Evolutionary conservation across 805 yeast genomes (phyloP).

Genomic region (Scheffersomyces coipomensis): DNA sequence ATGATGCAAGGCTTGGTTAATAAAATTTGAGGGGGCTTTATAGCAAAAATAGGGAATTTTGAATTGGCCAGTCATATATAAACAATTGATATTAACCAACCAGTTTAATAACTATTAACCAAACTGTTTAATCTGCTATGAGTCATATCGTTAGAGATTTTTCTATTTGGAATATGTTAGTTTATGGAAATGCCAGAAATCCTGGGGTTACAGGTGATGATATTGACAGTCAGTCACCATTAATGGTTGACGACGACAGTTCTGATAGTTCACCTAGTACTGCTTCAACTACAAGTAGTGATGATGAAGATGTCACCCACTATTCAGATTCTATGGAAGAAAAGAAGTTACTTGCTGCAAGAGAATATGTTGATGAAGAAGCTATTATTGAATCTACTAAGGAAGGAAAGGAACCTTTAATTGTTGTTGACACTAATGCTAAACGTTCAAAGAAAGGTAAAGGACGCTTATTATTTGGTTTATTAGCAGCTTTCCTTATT

Average conservation of each 20-base stretch:
- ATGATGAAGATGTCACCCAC: not conserved
- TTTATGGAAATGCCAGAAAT: slow-evolving; percentile 9
- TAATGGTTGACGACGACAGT: not conserved
- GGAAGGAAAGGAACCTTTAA: not conserved
- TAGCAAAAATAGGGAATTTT: too few species aligned
- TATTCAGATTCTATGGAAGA: not conserved
- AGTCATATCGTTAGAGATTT: slow-evolving; percentile 12
- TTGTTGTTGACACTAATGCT: not conserved
- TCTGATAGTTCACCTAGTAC: not conserved
- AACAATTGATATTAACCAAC: too few species aligned
- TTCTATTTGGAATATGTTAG: slow-evolving; percentile 17
- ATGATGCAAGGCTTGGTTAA: too few species aligned
- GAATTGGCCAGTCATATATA: too few species aligned
- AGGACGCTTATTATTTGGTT: not conserved
- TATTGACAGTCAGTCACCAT: not conserved
- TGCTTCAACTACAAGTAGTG: not conserved
- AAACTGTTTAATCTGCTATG: slow-evolving; percentile 7
- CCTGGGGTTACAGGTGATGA: slow-evolving; percentile 1
- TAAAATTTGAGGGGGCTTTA: too few species aligned
- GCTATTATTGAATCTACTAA: not conserved
- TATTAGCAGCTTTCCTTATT: not conserved
- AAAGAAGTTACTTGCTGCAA: too few species aligned
- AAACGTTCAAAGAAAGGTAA: not conserved
- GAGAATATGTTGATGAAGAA: not conserved
- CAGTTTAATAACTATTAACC: too few species aligned